phyloP scores from a whole-genome alignment of 2,329 filamentous ascomycete genomes.

The Beauveria sp. region DNA sequence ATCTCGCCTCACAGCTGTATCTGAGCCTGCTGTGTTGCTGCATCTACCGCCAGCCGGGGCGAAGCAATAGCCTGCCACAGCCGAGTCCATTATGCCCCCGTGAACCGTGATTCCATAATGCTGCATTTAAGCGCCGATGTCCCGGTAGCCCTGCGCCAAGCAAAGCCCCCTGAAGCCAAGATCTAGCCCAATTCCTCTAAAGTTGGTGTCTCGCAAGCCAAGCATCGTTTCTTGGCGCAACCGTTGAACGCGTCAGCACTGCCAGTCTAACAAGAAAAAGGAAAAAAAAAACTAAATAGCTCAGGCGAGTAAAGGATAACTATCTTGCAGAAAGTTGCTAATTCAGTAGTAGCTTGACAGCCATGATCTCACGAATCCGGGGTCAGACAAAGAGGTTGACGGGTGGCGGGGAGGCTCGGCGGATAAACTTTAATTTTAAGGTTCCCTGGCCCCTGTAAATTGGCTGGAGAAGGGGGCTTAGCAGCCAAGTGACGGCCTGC shows the following conservation, averaged over 20 bases:
- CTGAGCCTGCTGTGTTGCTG: background rate
- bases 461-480: no score
- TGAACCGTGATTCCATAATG: background rate
- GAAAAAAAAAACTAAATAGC: background rate
- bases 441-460: background rate
- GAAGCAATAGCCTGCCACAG: background rate
- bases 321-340: background rate
- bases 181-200: background rate
- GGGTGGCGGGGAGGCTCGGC: background rate
- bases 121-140: background rate
- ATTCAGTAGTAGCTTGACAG: background rate
- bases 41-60: background rate
- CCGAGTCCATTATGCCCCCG: background rate
- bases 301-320: background rate
- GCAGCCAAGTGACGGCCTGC: no score
- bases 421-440: conserved; percentile 2
- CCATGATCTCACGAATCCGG: background rate
- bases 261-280: background rate
- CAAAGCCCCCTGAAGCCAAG: background rate
- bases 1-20: background rate
- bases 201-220: background rate
- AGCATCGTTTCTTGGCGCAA: background rate
- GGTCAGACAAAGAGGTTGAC: background rate
- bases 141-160: background rate
- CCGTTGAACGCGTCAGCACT: background rate